Conservation (phyloP, 2,329 filamentous ascomycete genomes). For the Aspergillus felis region DNA sequence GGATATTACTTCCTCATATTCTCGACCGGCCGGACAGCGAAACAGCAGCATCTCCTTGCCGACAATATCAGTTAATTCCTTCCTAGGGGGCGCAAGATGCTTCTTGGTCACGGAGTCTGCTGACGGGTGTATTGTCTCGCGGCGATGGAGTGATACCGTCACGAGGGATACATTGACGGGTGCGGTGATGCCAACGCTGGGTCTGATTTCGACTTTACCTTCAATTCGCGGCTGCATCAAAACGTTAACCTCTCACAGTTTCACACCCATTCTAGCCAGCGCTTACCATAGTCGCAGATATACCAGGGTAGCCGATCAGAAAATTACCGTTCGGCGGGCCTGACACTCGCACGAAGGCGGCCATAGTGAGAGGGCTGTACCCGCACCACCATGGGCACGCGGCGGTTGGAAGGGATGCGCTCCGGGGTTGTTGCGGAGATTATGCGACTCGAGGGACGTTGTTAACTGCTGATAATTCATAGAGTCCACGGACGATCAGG, state of each 20-base stretch:
- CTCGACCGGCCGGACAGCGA: slow-evolving; percentile 75
- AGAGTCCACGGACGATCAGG: slow-evolving; percentile 13
- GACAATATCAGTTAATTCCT: slow-evolving; percentile 87
- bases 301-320: slow-evolving; percentile 93
- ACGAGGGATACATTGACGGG: slow-evolving; percentile 89
- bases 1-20: slow-evolving; percentile 81
- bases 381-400: slow-evolving; percentile 40
- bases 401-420: slow-evolving; percentile 24
- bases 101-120: slow-evolving; percentile 93
- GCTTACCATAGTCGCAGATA: slow-evolving; percentile 92
- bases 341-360: slow-evolving; percentile 90
- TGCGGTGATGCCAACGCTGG: slow-evolving; percentile 76
- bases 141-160: slow-evolving; percentile 85
- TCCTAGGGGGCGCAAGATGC: slow-evolving; percentile 81
- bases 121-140: slow-evolving; percentile 93
- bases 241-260: slow-evolving; percentile 3
- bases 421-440: slow-evolving; percentile 23
- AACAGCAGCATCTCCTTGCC: slow-evolving; percentile 94
- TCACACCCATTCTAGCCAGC: slow-evolving; percentile 1
- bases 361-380: slow-evolving; percentile 48
- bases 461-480: slow-evolving; percentile 23
- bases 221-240: slow-evolving; percentile 79
- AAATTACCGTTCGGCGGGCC: slow-evolving; percentile 97
- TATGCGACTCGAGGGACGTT: slow-evolving; percentile 20
- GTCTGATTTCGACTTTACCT: slow-evolving; percentile 94